phyloP scores from a whole-genome alignment of 208 protist genomes.

The Acanthamoeba royreba region DNA sequence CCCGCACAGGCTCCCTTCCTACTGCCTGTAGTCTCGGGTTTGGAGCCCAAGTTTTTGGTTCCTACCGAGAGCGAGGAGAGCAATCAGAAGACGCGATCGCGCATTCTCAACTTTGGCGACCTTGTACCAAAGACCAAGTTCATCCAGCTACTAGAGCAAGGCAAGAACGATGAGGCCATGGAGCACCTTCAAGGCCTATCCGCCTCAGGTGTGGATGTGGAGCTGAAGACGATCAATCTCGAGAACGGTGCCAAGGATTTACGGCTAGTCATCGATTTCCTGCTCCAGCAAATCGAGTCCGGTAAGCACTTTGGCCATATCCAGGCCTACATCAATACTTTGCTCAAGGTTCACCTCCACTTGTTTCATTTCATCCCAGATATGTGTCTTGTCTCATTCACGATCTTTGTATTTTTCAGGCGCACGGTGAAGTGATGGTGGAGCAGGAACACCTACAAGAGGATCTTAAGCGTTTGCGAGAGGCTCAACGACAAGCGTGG shows the following conservation, averaged over 20 bases:
- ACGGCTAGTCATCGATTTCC: slow-evolving; percentile 59
- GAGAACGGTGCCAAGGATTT: slow-evolving; percentile 42
- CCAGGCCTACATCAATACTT: slow-evolving; percentile 54
- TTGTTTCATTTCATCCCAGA: neutral
- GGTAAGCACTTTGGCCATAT: slow-evolving; percentile 64
- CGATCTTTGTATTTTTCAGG: neutral
- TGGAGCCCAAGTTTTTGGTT: slow-evolving; percentile 56
- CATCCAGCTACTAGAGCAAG: neutral
- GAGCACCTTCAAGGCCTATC: slow-evolving; percentile 25
- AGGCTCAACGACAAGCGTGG: slow-evolving; percentile 30
- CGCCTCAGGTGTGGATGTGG: slow-evolving; percentile 69
- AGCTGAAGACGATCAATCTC: slow-evolving; percentile 51
- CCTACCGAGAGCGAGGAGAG: neutral
- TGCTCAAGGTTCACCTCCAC: slow-evolving; percentile 47
- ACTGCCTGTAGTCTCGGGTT: slow-evolving; percentile 54
- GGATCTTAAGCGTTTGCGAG: neutral
- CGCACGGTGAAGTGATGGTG: slow-evolving; percentile 13
- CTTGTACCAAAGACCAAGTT: slow-evolving; percentile 18
- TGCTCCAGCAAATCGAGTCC: slow-evolving; percentile 27
- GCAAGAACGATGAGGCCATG: neutral
- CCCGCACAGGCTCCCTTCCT: slow-evolving; percentile 68
- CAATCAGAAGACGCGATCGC: neutral
- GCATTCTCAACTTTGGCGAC: neutral
- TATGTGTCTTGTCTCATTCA: neutral
- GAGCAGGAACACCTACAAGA: neutral